A percentile compares a stretch with the other conserved stretches of the same genome.
Evolutionary conservation across 1,284 basidiomycete species (phyloP).

Genomic region (Schizopora paradoxa): DNA sequence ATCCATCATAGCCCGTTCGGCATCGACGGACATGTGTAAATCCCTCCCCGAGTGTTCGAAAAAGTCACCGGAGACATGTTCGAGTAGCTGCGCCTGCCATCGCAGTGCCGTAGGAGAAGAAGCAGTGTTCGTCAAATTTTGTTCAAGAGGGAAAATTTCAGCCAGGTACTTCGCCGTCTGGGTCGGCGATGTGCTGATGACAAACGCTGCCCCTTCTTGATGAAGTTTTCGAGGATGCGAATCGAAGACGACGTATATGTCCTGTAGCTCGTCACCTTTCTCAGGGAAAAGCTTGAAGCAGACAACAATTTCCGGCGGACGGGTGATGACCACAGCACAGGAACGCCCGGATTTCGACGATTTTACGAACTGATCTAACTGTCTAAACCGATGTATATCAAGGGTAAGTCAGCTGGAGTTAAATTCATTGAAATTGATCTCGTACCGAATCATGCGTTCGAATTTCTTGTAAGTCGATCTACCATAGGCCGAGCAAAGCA

Average conservation of each 20-base stretch:
- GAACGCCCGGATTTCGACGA: constrained; percentile 2
- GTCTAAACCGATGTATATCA: constrained; percentile 29
- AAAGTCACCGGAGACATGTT: constrained; percentile 52
- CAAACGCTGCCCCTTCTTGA: constrained; percentile 51
- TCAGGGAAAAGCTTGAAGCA: constrained; percentile 48
- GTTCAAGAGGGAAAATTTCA: constrained; percentile 45
- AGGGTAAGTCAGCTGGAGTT: background rate
- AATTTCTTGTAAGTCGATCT: constrained; percentile 37
- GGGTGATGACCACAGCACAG: constrained; percentile 51
- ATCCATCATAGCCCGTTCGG: constrained; percentile 33
- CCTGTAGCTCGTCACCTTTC: constrained; percentile 19
- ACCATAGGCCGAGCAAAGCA: constrained; percentile 35
- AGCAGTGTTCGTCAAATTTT: constrained; percentile 28
- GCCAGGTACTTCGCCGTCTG: constrained; percentile 40
- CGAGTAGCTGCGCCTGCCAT: constrained; percentile 60
- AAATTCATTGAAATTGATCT: constrained; percentile 4
- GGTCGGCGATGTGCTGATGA: constrained; percentile 40
- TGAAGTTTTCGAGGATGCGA: constrained; percentile 58
- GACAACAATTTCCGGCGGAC: constrained; percentile 61
- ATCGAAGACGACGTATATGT: constrained; percentile 55
- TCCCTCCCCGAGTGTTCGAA: constrained; percentile 32
- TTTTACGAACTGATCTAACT: constrained; percentile 24
- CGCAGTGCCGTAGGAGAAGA: constrained; percentile 35
- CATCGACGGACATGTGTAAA: constrained; percentile 24
- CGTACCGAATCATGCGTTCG: constrained; percentile 40